Conservation (phyloP, 2,329 filamentous ascomycete genomes). For the Aspergillus pseudonomiae region DNA sequence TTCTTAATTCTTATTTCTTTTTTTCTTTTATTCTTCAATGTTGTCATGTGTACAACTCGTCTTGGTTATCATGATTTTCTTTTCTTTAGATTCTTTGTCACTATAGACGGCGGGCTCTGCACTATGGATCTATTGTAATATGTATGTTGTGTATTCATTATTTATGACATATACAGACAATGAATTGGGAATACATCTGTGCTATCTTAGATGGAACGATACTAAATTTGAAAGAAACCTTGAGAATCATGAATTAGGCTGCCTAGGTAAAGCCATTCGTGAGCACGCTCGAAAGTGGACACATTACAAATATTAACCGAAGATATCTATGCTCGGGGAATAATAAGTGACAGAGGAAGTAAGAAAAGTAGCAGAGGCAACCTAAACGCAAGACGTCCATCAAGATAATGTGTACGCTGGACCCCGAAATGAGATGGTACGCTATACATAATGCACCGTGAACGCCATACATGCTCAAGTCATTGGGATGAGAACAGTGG, state of each 20-base stretch:
- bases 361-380: not conserved
- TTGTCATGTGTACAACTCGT: not conserved
- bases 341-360: conserved; percentile 1
- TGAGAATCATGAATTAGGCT: not conserved
- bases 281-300: not conserved
- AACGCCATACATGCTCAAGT: conserved; percentile 10
- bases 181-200: not conserved
- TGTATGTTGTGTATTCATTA: not conserved
- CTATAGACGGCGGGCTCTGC: not conserved
- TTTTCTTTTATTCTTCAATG: not conserved
- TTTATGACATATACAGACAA: not conserved
- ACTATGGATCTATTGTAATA: not conserved
- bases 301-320: conserved; percentile 9
- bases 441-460: conserved; percentile 16
- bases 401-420: not conserved
- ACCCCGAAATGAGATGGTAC: conserved; percentile 13
- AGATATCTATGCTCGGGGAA: conserved; percentile 6
- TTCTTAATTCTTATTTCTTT: not conserved
- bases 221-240: not conserved
- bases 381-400: not conserved
- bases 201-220: not conserved
- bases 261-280: not conserved
- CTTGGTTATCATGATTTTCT: not conserved
- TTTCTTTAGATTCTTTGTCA: not conserved
- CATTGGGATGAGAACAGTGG: not conserved